Base-by-base conservation (phyloP, 352 stramenopile genomes). In the Albugo candida region DNA sequence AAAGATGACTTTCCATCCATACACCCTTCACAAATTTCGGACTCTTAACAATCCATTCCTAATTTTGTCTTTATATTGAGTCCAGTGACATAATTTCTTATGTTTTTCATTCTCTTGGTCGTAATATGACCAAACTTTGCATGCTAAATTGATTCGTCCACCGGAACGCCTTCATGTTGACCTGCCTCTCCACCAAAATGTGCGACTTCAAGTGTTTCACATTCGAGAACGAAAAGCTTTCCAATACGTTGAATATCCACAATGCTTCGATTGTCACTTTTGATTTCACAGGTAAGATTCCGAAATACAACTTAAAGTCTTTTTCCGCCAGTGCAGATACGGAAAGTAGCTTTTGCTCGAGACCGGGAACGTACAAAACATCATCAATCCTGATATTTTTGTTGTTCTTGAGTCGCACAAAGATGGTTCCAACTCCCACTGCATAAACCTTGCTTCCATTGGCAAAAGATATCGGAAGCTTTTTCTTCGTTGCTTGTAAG, bases 391-490 rank as follows among this genome's bases (percentile, higher is more conserved):
- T 43, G 3, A 43, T 43, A 43, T 43, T 24, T 43, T 8, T 3
- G 38, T 24, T 24, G 8, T 24, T 24, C 38, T 43, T 43, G 38
- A 43, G 8, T 17, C 24, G 24, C 3, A 8, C 24, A 31, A 31
- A 31, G 24, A 66, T 27, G 0, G 16, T 27, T 1, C 55, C 59
- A 17, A 45, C 41, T 18, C 44, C 48, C 13, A 18, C 39, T 43
- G 51, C 58, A 13, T 31, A 2, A 11, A 64, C 20, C 13, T 45
- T 27, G 34, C 61, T 50, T 0, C 46, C 41, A 47, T 24, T 57
- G 1, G 39, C 56, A 10, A 60, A 45, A 5, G 31, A 52, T 16
- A 31, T 31, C 8, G 24, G 24, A 3, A 31, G 3, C 24, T 31
- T 31, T 31, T 31, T 31, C 24, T 31, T 31, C 24, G 8, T 10